Percentiles rank a stretch among this genome's conserved stretches.
Conservation (phyloP, 371 early-diverging fungal species). For the Rhizopus arrhizus region DNA sequence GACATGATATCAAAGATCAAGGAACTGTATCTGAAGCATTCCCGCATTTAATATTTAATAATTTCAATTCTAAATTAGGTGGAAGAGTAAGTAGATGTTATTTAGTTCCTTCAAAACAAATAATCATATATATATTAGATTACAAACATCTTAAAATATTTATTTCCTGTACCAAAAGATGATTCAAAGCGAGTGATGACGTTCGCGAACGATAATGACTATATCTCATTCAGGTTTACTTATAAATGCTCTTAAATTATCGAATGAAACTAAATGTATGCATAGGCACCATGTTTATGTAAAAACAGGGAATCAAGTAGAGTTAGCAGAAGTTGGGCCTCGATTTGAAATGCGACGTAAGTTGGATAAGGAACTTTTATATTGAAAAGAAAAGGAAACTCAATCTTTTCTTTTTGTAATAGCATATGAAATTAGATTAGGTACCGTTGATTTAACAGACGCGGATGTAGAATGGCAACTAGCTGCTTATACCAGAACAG, state of each 20-base stretch:
- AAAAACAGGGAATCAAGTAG: conserved; percentile 86
- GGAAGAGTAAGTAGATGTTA: conserved; percentile 58
- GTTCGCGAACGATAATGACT: conserved; percentile 95
- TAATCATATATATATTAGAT: conserved; percentile 44
- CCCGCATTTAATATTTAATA: conserved; percentile 95
- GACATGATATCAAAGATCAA: conserved; percentile 95
- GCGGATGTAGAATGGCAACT: conserved; percentile 98
- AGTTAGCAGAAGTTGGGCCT: conserved; percentile 96
- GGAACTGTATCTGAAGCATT: conserved; percentile 96
- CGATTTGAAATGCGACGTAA: conserved; percentile 62
- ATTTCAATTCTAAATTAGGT: conserved; percentile 90
- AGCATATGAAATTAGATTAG: conserved; percentile 93
- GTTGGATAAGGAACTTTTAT: conserved; percentile 54
- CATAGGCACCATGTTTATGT: conserved; percentile 91
- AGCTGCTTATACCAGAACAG: conserved; percentile 93
- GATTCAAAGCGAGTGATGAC: conserved; percentile 96
- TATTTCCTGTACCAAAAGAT: conserved; percentile 97
- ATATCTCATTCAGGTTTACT: conserved; percentile 86
- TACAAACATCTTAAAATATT: conserved; percentile 87
- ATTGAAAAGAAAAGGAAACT: background rate
- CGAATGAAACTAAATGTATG: background rate
- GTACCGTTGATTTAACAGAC: conserved; percentile 92
- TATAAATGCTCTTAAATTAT: background rate
- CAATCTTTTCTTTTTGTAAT: conserved; percentile 7
- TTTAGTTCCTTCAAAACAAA: no score